A percentile compares a stretch with the other conserved stretches of the same genome.
phyloP scores from a whole-genome alignment of 371 early-diverging fungal genomes.

The Funneliformis caledonium region DNA sequence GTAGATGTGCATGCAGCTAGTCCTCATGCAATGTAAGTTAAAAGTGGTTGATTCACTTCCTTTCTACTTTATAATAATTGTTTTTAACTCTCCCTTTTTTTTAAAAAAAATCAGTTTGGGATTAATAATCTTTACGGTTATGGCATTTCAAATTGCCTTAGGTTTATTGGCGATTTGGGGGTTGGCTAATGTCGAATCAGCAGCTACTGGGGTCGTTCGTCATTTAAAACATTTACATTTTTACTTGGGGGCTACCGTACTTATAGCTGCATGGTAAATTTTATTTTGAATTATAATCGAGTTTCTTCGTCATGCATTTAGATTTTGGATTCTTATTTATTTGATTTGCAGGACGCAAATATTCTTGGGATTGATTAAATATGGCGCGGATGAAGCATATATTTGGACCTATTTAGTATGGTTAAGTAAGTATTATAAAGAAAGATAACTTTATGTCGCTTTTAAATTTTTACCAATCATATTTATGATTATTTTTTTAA shows the following conservation, averaged over 20 bases:
- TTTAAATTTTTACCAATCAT: not conserved
- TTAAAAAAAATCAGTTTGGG: not conserved
- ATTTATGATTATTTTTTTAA: not conserved
- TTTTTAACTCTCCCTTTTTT: not conserved
- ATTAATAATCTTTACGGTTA: not conserved
- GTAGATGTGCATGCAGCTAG: not conserved
- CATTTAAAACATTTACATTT: slow-evolving; percentile 1
- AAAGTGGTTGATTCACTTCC: not conserved
- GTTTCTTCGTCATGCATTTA: too few relatives aligned
- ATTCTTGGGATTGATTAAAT: not conserved
- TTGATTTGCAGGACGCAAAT: not conserved
- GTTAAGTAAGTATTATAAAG: not conserved
- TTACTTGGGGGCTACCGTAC: not conserved
- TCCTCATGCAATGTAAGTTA: not conserved
- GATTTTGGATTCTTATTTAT: not conserved
- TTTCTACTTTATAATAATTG: not conserved
- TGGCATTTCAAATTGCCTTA: not conserved
- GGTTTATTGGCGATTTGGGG: slow-evolving; percentile 8
- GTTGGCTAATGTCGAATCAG: not conserved
- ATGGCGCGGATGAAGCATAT: not conserved
- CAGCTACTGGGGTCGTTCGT: not conserved
- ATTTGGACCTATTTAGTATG: not conserved
- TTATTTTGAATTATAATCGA: not conserved
- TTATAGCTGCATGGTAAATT: not conserved
- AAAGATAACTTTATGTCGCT: too few relatives aligned